Base-by-base conservation (phyloP, 2,329 filamentous ascomycete species). In the Penicillium capsulatum region DNA sequence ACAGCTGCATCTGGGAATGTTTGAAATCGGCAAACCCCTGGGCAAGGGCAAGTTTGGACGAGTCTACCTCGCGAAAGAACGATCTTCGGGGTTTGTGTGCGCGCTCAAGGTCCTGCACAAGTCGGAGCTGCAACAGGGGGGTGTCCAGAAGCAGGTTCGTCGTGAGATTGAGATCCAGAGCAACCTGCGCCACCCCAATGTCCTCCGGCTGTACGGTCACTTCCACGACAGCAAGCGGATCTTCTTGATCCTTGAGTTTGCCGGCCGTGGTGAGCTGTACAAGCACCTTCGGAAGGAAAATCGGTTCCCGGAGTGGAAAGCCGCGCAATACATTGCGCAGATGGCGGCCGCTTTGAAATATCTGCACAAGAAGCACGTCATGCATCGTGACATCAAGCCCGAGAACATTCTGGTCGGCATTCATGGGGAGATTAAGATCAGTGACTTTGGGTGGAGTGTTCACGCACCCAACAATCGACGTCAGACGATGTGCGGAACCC, bases 341-440 rank as follows among this genome's bases (percentile, higher is more conserved):
- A 92, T 92, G 86, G 85, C 86, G n/a, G 84, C 84, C 31, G 89
- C 89, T 0, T 71, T 95, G 54, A 83, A 83, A 53, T 97, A 96
- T 61, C 77, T 96, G 31, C 90, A 96, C 72, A 88, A 88, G 64
- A 97, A 97, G 72, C 89, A 96, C 65, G 86, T 97, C 54, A 97
- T 97, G 71, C 91, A 97, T 68, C 79, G 90, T 43, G 90, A 97
- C 58, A 97, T 97, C 71, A 97, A 97, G 73, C 90, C 90, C 2
- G 90, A 97, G 69, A 97, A 97, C 59, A 97, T 97, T 50, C 77
- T 97, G 15, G 84, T 97, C 19, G 91, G 91, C 10, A 89, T 97
- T 44, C 91, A 97, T 61, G 92, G 90, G 51, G 92, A 98, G 73
- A 90, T 98, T 71, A 98, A 98, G 69, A 90, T 98, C 59, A 94